Percentiles rank a stretch among this genome's conserved stretches.
Conservation (phyloP, 352 stramenopile species). For the Phytophthora ohioensis region DNA sequence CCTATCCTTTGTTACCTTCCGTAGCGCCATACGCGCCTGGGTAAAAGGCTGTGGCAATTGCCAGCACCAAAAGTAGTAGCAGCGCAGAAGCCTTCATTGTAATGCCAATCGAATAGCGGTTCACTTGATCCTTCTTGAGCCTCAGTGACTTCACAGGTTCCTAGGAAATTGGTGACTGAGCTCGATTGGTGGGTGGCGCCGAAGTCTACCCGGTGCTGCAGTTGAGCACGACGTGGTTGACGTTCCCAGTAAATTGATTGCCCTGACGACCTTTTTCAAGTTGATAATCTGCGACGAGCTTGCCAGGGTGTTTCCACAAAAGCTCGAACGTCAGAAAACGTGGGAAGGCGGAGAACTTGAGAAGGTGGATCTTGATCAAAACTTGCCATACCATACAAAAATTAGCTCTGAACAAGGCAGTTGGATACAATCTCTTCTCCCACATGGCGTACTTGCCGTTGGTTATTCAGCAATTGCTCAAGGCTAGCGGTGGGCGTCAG, state of each 20-base stretch:
- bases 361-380: too few species aligned
- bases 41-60: constrained; percentile 4
- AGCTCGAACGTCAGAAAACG: not conserved
- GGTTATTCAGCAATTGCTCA: not conserved
- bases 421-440: not conserved
- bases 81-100: constrained; percentile 29
- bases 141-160: not conserved
- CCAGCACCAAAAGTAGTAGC: constrained; percentile 26
- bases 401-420: not conserved
- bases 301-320: constrained; percentile 1
- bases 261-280: not conserved
- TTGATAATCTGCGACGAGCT: constrained; percentile 5
- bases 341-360: too few species aligned
- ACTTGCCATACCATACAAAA: too few species aligned
- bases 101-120: not conserved
- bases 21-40: not conserved
- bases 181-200: constrained; percentile 6
- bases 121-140: constrained; percentile 9
- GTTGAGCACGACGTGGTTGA: not conserved
- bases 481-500: too few species aligned
- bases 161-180: constrained; percentile 31
- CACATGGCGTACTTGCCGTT: not conserved
- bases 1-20: constrained; percentile 8
- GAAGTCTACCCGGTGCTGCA: not conserved
- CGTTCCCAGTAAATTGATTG: not conserved